phyloP scores from a whole-genome alignment of 2,329 filamentous ascomycete genomes.

The Bertia moriformis region DNA sequence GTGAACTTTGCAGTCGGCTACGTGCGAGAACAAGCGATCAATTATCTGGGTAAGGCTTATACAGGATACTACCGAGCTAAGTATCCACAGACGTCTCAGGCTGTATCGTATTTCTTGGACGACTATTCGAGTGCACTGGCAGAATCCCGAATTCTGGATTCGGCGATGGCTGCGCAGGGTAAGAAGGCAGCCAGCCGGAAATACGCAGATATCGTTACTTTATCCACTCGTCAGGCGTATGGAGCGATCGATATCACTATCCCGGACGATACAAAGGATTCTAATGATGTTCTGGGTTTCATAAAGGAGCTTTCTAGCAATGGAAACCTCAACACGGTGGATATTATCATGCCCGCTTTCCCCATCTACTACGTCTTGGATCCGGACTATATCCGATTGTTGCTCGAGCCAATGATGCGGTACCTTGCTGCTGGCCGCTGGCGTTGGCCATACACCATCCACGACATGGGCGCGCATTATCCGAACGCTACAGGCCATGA shows the following conservation, averaged over 20 bases:
- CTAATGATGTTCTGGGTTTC: slow-evolving; percentile 16
- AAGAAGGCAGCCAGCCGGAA: slow-evolving; percentile 16
- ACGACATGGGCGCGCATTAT: slow-evolving; percentile 23
- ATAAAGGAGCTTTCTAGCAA: slow-evolving; percentile 26
- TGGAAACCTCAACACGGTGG: slow-evolving; percentile 24
- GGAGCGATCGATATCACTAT: slow-evolving; percentile 23
- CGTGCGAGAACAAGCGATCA: slow-evolving; percentile 20
- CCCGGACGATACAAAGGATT: slow-evolving; percentile 14
- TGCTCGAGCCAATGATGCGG: slow-evolving; percentile 22
- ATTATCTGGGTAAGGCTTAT: slow-evolving; percentile 21
- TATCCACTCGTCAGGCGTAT: slow-evolving; percentile 23
- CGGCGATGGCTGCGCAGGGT: slow-evolving; percentile 12
- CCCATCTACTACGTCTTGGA: slow-evolving; percentile 23
- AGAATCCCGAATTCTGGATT: slow-evolving; percentile 17
- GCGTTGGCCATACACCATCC: slow-evolving; percentile 18
- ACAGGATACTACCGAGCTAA: slow-evolving; percentile 21
- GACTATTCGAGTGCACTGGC: slow-evolving; percentile 19
- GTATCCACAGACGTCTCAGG: slow-evolving; percentile 15
- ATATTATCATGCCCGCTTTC: slow-evolving; percentile 24
- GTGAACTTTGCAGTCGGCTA: slow-evolving; percentile 25
- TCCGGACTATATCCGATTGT: slow-evolving; percentile 21
- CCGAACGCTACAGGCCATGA: slow-evolving; percentile 23
- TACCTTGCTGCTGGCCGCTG: slow-evolving; percentile 22
- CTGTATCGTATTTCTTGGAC: slow-evolving; percentile 20
- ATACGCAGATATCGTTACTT: slow-evolving; percentile 22